Evolutionary conservation across 495 filamentous ascomycete genomes (phyloP), one percentile per base, ranked within the genome.

Genomic region (Saxophila tyrrhenica): DNA sequence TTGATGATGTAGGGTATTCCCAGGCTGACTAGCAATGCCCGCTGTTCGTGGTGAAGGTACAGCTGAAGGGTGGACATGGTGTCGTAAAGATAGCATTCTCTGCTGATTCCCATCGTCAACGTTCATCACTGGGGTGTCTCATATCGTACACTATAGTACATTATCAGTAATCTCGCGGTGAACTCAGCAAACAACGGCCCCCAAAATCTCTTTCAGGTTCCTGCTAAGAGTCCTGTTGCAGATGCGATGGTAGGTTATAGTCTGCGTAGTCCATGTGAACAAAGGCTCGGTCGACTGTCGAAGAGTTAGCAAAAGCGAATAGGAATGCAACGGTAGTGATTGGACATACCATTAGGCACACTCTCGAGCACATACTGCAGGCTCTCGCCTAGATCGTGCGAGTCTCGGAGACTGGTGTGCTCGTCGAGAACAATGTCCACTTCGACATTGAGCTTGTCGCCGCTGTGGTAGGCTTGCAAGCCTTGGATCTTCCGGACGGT

Each of bases 331-430:
- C 9, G 44, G 25, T 16, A 43, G 23, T 24, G 8, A 2, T 15
- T 13, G 17, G 45, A 51, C 48, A 82, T 85, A 60, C 58, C 58
- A 48, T 49, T 84, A 2, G 87, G 87, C 22, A 95, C 85, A 48
- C 83, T 89, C 69, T 95, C 89, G 39, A 95, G 69, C 50, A 94
- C 87, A 69, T 95, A 95, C 67, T 92, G 85, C 67, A 96, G 65
- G 58, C 82, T 87, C 71, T 96, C 90, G 3, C 85, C 85, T 52
- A 96, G 69, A 67, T 96, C 90, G 64, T 96, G 90, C 55, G 82
- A 86, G 70, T 96, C 90, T 35, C 83, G 80, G 45, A 96, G 66
- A 52, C 78, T 84, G 48, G 81, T 91, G 46, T 75, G 76, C 54
- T 86, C 84, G 22, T 92, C 87, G 24, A 96, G 72, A 20, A 96